phyloP scores from a whole-genome alignment of 495 filamentous ascomycete genomes.

The Mytilinidion resinicola region DNA sequence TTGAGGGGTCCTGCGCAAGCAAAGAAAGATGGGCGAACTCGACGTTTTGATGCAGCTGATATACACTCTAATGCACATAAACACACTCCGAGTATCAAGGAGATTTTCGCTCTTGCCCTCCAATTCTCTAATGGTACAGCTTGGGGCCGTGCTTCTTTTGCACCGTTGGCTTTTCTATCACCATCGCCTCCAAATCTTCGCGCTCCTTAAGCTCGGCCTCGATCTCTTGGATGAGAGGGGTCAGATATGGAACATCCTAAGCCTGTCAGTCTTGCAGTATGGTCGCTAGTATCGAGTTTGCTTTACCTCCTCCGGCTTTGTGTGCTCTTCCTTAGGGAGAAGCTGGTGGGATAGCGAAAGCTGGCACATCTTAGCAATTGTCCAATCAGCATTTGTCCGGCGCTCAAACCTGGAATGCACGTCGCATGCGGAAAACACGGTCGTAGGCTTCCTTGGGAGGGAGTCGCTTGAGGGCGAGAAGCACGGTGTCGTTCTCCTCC shows the following conservation, averaged over 20 bases:
- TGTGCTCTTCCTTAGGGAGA: slow-evolving; percentile 76
- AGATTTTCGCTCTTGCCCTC: neutral
- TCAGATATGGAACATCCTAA: slow-evolving; percentile 72
- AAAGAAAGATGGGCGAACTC: neutral
- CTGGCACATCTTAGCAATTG: slow-evolving; percentile 43
- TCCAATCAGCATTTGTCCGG: neutral
- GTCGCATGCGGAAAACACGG: slow-evolving; percentile 90
- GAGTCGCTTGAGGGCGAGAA: slow-evolving; percentile 83
- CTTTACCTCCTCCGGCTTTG: slow-evolving; percentile 64
- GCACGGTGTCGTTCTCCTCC: slow-evolving; percentile 81
- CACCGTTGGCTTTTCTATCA: slow-evolving; percentile 39
- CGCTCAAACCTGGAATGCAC: slow-evolving; percentile 39
- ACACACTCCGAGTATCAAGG: neutral
- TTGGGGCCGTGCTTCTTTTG: slow-evolving; percentile 31
- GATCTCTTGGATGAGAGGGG: slow-evolving; percentile 75
- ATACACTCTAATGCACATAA: slow-evolving; percentile 28
- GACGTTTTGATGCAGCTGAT: neutral
- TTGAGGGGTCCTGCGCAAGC: neutral
- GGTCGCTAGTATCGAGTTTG: neutral
- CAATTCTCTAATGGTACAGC: slow-evolving; percentile 17
- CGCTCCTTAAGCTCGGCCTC: slow-evolving; percentile 76
- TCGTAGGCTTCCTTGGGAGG: slow-evolving; percentile 87
- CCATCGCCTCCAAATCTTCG: slow-evolving; percentile 73
- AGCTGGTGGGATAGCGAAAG: slow-evolving; percentile 80
- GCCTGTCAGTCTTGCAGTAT: neutral